Conservation (phyloP, 2,329 filamentous ascomycete species). For the Berkeleyomyces rouxiae region DNA sequence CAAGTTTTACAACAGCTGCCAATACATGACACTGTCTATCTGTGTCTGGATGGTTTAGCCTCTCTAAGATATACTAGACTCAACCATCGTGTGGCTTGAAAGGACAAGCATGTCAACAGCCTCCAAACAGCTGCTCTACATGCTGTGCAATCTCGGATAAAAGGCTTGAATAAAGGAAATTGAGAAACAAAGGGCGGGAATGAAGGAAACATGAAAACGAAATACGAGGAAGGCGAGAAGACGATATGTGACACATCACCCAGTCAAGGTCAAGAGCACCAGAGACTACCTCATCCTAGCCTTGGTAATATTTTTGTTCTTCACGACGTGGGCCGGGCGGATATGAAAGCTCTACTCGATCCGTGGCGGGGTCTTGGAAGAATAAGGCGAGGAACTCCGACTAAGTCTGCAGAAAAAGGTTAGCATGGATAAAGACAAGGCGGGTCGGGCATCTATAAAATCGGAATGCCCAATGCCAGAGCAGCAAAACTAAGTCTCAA, state of each 20-base stretch:
- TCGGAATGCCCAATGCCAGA: background rate
- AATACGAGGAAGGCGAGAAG: background rate
- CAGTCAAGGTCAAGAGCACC: background rate
- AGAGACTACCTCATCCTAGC: background rate
- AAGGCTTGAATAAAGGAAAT: background rate
- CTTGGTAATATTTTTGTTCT: background rate
- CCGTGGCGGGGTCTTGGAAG: conserved; percentile 25
- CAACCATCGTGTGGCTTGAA: background rate
- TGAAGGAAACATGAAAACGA: background rate
- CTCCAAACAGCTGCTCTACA: background rate
- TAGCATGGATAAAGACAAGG: background rate
- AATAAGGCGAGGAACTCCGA: conserved; percentile 15
- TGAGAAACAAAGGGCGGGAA: background rate
- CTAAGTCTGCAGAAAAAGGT: conserved; percentile 5
- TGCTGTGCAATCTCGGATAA: background rate
- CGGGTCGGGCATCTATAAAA: background rate
- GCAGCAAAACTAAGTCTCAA: conserved; percentile 16
- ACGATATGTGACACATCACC: background rate
- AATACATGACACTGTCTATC: background rate
- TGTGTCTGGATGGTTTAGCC: background rate
- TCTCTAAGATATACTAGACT: background rate
- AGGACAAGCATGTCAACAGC: background rate
- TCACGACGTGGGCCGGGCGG: conserved; percentile 1
- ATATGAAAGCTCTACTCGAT: conserved; percentile 22
- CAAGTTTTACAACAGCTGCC: background rate